A percentile compares a stretch with the other conserved stretches of the same genome.
These are phyloP conservation scores for Colletotrichum orbiculare DNA, from an alignment of 2,329 filamentous ascomycete genomes.

Conservation along the genomic window DNA sequence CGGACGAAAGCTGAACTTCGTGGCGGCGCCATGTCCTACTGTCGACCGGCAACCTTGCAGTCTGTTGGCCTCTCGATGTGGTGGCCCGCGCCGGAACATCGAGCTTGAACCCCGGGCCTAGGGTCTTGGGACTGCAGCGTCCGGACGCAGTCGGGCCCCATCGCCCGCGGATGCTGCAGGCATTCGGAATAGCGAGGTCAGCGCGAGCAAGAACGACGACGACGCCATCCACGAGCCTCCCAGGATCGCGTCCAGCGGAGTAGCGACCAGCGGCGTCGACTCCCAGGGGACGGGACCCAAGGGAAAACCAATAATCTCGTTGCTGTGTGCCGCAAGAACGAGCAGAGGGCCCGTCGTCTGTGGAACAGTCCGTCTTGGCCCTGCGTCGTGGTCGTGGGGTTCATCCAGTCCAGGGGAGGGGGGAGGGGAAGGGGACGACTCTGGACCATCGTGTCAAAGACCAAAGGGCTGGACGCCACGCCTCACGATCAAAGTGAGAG, in stretches of 20 bases:
- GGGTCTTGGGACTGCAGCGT: constrained; percentile 11
- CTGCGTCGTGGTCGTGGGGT: constrained; percentile 23
- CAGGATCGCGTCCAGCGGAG: constrained; percentile 18
- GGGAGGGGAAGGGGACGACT: no score
- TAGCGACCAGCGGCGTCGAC: constrained; percentile 10
- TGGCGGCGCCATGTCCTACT: constrained; percentile 27
- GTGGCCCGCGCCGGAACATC: constrained; percentile 25
- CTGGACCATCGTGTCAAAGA: no score
- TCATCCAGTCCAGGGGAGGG: constrained; percentile 4
- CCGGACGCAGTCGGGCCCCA: neutral
- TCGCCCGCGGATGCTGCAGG: constrained; percentile 7
- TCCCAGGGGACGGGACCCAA: neutral
- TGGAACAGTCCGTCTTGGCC: constrained; percentile 33
- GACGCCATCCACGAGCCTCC: neutral
- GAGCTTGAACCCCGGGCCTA: constrained; percentile 1
- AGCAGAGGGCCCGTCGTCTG: constrained; percentile 23
- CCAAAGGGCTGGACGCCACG: no score
- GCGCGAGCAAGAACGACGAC: constrained; percentile 12
- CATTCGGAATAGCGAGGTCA: constrained; percentile 25
- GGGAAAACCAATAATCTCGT: constrained; percentile 8
- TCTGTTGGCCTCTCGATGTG: constrained; percentile 2
- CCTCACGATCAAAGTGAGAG: neutral
- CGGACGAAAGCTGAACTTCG: constrained; percentile 17
- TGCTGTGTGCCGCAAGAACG: neutral
- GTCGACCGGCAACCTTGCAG: constrained; percentile 22